Evolutionary conservation across 164 flowering plant genomes (phyloP).

Genomic region (Piper betle): DNA sequence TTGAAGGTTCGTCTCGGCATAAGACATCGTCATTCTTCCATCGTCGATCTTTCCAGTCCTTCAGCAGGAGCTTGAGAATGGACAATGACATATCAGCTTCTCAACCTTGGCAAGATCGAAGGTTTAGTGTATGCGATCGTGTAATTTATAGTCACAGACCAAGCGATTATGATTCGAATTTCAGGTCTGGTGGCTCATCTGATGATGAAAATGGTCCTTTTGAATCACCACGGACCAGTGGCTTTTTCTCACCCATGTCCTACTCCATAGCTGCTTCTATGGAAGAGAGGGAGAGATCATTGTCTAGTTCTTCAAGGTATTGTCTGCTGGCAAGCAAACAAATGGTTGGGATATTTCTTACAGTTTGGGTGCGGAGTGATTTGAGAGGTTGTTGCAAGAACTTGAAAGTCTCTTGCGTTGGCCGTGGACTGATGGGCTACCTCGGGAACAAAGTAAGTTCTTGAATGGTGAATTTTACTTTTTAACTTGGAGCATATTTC

Average conservation of each 20-base stretch:
- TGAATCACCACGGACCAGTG: slow-evolving; percentile 31
- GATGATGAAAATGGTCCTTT: slow-evolving; percentile 33
- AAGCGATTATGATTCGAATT: slow-evolving; percentile 29
- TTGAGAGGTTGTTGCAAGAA: slow-evolving; percentile 24
- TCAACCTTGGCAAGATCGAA: slow-evolving; percentile 30
- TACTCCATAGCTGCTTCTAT: slow-evolving; percentile 18
- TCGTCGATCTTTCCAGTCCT: slow-evolving; percentile 31
- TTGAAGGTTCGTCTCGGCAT: slow-evolving; percentile 73
- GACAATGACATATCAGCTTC: slow-evolving; percentile 24
- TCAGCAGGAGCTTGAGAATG: slow-evolving; percentile 33
- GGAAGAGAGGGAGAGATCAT: slow-evolving; percentile 22
- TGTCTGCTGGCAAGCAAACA: slow-evolving; percentile 41
- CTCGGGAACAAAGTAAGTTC: slow-evolving; percentile 39
- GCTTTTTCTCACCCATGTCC: slow-evolving; percentile 23
- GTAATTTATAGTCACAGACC: slow-evolving; percentile 29
- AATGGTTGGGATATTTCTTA: slow-evolving; percentile 46
- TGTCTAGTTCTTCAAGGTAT: slow-evolving; percentile 27
- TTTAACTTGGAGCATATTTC: not conserved
- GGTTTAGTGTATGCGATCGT: slow-evolving; percentile 41
- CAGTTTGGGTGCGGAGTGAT: slow-evolving; percentile 37
- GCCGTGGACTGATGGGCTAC: slow-evolving; percentile 48
- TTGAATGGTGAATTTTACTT: not conserved
- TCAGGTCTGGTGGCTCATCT: slow-evolving; percentile 33
- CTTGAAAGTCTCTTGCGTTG: slow-evolving; percentile 43
- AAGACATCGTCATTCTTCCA: slow-evolving; percentile 43